phyloP scores from a whole-genome alignment of 140 eudicot genomes.

The Senecio squalidus region DNA sequence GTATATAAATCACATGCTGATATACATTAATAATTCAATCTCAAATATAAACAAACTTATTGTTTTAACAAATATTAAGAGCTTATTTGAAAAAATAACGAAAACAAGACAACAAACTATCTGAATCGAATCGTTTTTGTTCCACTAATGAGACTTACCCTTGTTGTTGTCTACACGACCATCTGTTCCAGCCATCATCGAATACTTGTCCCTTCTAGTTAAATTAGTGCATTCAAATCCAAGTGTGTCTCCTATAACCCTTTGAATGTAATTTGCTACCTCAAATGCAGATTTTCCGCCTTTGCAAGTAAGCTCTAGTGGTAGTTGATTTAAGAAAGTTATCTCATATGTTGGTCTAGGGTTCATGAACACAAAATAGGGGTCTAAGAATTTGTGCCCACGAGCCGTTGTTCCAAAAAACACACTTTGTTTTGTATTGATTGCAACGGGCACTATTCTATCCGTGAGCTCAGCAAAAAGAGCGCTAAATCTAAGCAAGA shows the following conservation, averaged over 20 bases:
- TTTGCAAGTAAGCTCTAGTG: slow-evolving; percentile 33
- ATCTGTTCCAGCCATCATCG: slow-evolving; percentile 55
- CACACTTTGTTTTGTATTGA: slow-evolving; percentile 37
- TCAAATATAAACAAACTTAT: slow-evolving; percentile 12
- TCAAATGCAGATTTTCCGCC: slow-evolving; percentile 43
- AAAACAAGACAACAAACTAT: slow-evolving; percentile 14
- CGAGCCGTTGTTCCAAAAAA: slow-evolving; percentile 65
- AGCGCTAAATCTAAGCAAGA: slow-evolving; percentile 57
- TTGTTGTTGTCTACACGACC: slow-evolving; percentile 36
- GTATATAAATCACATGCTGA: slow-evolving; percentile 3
- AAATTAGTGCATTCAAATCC: slow-evolving; percentile 53
- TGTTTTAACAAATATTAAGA: slow-evolving; percentile 4
- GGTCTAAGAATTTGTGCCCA: slow-evolving; percentile 64
- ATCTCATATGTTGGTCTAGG: slow-evolving; percentile 64
- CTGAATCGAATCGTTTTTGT: background rate
- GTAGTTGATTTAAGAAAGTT: slow-evolving; percentile 48
- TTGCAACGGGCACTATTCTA: slow-evolving; percentile 72
- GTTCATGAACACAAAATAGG: slow-evolving; percentile 61
- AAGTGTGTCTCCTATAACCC: slow-evolving; percentile 38
- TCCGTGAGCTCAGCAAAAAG: slow-evolving; percentile 67
- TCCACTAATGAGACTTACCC: slow-evolving; percentile 12
- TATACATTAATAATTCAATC: slow-evolving; percentile 18
- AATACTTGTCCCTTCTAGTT: slow-evolving; percentile 55
- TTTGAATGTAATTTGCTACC: slow-evolving; percentile 55
- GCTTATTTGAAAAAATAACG: slow-evolving; percentile 15